These are phyloP conservation scores for Parietichytrium sp. DNA, from an alignment of 108 stramenopile species.

Conservation along the genomic window DNA sequence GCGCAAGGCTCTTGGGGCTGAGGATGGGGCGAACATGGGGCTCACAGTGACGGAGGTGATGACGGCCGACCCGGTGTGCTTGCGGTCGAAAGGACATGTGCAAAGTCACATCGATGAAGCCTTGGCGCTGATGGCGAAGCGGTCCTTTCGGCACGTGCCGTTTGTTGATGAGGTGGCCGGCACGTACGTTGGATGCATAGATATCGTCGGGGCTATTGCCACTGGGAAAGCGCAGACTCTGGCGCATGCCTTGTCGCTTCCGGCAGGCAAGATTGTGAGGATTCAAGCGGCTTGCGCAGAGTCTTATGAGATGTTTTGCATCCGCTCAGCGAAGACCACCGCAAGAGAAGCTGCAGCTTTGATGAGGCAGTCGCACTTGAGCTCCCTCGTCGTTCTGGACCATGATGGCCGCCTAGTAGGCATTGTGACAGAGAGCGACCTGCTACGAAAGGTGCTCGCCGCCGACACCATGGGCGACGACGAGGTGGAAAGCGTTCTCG, in stretches of 20 bases:
- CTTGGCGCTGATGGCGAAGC: background rate
- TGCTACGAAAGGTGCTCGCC: background rate
- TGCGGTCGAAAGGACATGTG: background rate
- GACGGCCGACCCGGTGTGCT: background rate
- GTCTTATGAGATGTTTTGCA: background rate
- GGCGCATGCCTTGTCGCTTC: background rate
- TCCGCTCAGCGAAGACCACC: background rate
- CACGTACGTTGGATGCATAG: background rate
- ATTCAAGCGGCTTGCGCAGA: background rate
- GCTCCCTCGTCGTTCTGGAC: background rate
- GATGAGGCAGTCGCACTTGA: background rate
- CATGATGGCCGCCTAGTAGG: background rate
- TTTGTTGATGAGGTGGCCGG: background rate
- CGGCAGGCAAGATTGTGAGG: conserved; percentile 16
- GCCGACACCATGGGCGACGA: too few species aligned
- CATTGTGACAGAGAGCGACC: background rate
- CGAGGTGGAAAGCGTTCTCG: background rate
- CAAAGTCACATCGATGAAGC: background rate
- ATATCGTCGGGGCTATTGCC: conserved; percentile 28
- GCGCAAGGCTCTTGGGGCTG: background rate
- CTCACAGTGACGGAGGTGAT: background rate
- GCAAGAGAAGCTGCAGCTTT: background rate
- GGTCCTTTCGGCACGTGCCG: conserved; percentile 15
- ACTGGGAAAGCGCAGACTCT: background rate
- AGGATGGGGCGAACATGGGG: background rate